These are phyloP conservation scores for Sugiyamaella mastotermitis DNA, from an alignment of 805 yeast genomes.

Conservation along the genomic window DNA sequence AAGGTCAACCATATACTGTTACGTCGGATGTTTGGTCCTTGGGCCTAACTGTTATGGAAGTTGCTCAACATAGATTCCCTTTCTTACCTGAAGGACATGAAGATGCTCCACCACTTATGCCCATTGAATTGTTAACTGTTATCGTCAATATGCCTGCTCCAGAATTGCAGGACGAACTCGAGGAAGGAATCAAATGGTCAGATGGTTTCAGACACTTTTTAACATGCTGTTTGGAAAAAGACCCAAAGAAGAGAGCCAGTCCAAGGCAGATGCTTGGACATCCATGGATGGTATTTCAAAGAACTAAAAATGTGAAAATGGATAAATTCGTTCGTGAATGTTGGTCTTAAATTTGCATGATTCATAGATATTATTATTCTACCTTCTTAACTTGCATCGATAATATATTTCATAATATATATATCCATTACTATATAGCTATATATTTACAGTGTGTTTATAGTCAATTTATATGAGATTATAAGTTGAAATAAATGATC, in stretches of 20 bases:
- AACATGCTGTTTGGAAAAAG: constrained; percentile 72
- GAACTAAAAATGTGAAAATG: constrained; percentile 71
- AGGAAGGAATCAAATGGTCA: constrained; percentile 73
- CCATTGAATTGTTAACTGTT: constrained; percentile 77
- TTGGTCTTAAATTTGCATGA: no score
- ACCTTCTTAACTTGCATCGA: no score
- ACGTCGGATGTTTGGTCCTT: constrained; percentile 96
- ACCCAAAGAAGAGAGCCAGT: constrained; percentile 73
- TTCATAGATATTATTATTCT: no score
- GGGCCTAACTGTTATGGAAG: constrained; percentile 87
- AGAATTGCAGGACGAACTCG: constrained; percentile 67
- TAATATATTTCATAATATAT: no score
- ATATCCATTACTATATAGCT: no score
- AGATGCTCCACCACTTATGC: constrained; percentile 65
- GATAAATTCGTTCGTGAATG: constrained; percentile 72
- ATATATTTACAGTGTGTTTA: no score
- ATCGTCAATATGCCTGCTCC: constrained; percentile 79
- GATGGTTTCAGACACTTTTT: constrained; percentile 77
- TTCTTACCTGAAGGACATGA: constrained; percentile 46
- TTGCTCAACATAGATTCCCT: constrained; percentile 89
- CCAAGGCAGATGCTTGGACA: constrained; percentile 91
- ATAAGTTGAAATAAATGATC: no score
- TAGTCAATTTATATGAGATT: no score
- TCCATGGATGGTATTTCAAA: constrained; percentile 87
- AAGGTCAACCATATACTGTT: constrained; percentile 92